Evolutionary conservation across 2,329 filamentous ascomycete species (phyloP).

Genomic region (Ophiostoma novo-ulmi): DNA sequence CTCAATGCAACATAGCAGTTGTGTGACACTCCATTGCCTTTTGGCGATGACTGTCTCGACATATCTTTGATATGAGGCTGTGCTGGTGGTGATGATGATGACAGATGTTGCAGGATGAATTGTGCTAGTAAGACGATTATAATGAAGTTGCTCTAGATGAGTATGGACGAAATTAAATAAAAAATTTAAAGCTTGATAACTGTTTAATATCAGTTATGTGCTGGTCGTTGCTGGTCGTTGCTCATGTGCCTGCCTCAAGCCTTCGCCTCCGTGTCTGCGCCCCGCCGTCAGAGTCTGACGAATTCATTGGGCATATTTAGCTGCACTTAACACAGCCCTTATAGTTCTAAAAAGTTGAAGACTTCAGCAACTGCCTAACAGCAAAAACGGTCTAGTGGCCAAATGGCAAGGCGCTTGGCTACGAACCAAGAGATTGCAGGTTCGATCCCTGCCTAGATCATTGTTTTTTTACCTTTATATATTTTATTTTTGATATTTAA

Average conservation of each 20-base stretch:
- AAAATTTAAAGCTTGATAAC: not conserved
- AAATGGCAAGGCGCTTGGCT: constrained; percentile 38
- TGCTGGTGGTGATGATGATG: not conserved
- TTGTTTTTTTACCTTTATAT: not conserved
- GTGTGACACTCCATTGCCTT: constrained; percentile 28
- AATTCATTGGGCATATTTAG: not conserved
- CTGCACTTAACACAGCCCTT: not conserved
- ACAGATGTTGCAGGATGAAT: not conserved
- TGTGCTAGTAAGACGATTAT: not conserved
- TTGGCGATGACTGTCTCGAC: not conserved
- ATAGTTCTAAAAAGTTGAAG: too few species aligned
- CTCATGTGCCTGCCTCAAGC: not conserved
- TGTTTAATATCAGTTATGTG: not conserved
- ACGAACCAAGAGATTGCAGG: constrained; percentile 39
- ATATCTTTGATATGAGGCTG: not conserved
- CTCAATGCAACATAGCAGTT: constrained; percentile 66
- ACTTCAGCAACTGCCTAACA: not conserved
- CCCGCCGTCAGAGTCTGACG: not conserved
- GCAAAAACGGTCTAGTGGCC: constrained; percentile 30
- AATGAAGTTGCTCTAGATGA: not conserved
- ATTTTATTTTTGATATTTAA: too few species aligned
- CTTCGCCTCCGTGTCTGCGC: not conserved
- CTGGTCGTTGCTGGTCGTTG: not conserved
- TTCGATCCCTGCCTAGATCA: constrained; percentile 36
- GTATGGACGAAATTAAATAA: not conserved